Evolutionary conservation across 495 filamentous ascomycete genomes (phyloP), one percentile per base, ranked within the genome.

Genomic region (Penicillium pulvis): DNA sequence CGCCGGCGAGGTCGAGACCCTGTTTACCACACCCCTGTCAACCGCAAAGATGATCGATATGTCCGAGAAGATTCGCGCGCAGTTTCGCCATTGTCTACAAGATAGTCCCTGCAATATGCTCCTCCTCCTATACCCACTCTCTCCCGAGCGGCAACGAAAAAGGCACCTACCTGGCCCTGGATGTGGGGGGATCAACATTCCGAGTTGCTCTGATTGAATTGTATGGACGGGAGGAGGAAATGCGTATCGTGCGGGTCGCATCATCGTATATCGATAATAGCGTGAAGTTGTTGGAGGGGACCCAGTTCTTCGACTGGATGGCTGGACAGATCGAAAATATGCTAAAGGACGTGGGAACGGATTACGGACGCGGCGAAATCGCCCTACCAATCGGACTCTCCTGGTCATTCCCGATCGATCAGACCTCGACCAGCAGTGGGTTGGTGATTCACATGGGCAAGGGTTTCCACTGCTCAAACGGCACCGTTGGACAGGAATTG

Each of bases 331-430:
- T 89, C 43, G 79, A 86, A n/a, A 73, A 76, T n/a, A 73, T 87
- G 65, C 60, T 80, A 49, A 56, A 56, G 51, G 70, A 74, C 10
- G 75, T 77, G 16, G 74, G 73, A 33, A 55, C 70, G 11, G 72
- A 72, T 16, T 74, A 75, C 43, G 71, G 69, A n/a, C 73, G 68
- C 10, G 74, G 70, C 46, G 67, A 65, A 4, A 53, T 50, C 3
- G 75, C 77, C 0, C 66, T 88, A 46, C 75, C 75, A 19, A 84
- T 88, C 74, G 86, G 86, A 1, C 60, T 89, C 58, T 83, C 86
- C 12, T 89, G 86, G 86, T 87, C 85, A 1, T 88, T 89, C 70
- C 86, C 86, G 4, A 78, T 89, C 49, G 83, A 88, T 67, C 86
- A 79, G 56, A 87, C 83, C 2, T 88, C 85, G 4, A 75, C 78